Percentiles rank a stretch among this genome's conserved stretches.
Conservation (phyloP, 108 stramenopile genomes). For the Nannochloropsis oceanica region DNA sequence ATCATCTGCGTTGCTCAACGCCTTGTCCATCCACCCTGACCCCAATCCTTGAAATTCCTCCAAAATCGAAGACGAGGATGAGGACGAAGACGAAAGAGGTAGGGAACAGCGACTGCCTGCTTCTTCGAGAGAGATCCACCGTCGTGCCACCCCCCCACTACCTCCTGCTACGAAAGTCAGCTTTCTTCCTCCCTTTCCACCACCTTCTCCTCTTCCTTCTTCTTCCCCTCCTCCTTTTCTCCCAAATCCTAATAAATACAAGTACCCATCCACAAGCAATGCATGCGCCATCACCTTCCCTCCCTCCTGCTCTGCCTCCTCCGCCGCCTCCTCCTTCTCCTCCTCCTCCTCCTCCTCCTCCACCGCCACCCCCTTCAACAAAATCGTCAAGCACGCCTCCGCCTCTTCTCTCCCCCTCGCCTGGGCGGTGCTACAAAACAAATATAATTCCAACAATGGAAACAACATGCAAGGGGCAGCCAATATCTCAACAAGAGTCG, state of each 20-base stretch:
- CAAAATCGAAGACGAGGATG: neutral
- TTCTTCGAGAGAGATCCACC: neutral
- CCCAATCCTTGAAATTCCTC: neutral
- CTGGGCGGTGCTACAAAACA: neutral
- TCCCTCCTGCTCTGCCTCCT: neutral
- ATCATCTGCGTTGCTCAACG: neutral
- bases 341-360: neutral
- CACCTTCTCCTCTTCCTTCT: neutral
- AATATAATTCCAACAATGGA: neutral
- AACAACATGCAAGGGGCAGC: neutral
- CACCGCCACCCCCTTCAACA: neutral
- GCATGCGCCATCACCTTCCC: neutral
- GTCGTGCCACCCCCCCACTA: neutral
- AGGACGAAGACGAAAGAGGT: neutral
- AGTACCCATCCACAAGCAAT: neutral
- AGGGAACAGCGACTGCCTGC: neutral
- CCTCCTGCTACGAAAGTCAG: neutral
- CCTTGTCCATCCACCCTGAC: neutral
- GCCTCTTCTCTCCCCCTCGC: neutral
- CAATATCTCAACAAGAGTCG: neutral
- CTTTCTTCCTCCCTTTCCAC: neutral
- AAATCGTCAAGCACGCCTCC: neutral
- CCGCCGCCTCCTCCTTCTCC: neutral
- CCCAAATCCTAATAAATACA: neutral
- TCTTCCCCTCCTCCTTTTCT: neutral